Percentiles rank a stretch among this genome's conserved stretches.
Evolutionary conservation across 345 rosid genomes (phyloP).

Genomic region (Dovyalis caffra): DNA sequence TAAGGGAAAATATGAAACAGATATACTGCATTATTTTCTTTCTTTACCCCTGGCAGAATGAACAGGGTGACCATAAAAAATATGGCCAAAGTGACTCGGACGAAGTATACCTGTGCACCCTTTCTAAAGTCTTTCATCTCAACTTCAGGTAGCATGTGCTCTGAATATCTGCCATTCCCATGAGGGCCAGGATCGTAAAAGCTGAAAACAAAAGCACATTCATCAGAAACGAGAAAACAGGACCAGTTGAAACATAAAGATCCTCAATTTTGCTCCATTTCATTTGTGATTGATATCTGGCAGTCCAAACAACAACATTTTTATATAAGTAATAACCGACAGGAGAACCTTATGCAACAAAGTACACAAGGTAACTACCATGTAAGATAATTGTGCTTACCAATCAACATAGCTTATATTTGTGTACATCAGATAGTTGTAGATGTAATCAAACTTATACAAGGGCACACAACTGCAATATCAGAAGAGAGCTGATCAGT

Average conservation of each 20-base stretch:
- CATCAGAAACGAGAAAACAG: constrained; percentile 13
- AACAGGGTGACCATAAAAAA: neutral
- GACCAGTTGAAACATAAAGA: neutral
- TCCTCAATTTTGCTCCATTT: neutral
- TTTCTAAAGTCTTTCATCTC: constrained; percentile 89
- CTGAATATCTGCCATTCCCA: constrained; percentile 96
- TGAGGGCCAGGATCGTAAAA: constrained; percentile 96
- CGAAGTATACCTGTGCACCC: constrained; percentile 86
- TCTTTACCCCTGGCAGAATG: neutral
- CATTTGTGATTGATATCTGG: neutral
- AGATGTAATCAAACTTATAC: constrained; percentile 82
- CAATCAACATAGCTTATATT: constrained; percentile 91
- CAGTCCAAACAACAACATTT: neutral
- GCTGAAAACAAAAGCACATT: constrained; percentile 42
- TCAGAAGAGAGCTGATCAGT: constrained; percentile 17
- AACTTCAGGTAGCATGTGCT: constrained; percentile 92
- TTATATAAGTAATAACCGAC: neutral
- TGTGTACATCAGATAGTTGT: constrained; percentile 72
- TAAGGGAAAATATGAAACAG: neutral
- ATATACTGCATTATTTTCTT: neutral
- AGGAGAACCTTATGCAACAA: neutral
- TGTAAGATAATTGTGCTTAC: constrained; percentile 38
- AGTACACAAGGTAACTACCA: neutral
- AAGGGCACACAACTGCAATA: constrained; percentile 86
- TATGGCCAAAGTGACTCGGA: neutral